These are phyloP conservation scores for Stephania yunnanensis DNA, from an alignment of 164 flowering plant species.

Conservation along the genomic window DNA sequence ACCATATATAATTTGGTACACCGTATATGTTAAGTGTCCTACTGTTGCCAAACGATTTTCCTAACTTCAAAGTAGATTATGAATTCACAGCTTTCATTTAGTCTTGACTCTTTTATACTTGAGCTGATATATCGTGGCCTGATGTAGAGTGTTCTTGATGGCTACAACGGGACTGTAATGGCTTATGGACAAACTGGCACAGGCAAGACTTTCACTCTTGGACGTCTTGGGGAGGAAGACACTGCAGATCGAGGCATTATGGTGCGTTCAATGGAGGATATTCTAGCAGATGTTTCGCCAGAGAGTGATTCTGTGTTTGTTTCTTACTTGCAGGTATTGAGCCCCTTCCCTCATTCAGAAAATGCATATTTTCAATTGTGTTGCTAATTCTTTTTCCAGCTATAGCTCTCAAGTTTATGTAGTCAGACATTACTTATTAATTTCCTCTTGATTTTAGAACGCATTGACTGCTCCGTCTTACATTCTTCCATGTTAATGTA, in stretches of 20 bases:
- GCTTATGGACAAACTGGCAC: conserved; percentile 99
- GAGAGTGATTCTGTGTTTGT: conserved; percentile 78
- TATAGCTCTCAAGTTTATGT: background rate
- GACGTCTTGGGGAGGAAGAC: conserved; percentile 91
- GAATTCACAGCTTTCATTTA: background rate
- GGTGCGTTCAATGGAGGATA: conserved; percentile 97
- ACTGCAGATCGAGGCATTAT: conserved; percentile 90
- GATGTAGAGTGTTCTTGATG: conserved; percentile 88
- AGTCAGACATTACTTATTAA: background rate
- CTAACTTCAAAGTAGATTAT: background rate
- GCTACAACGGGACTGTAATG: conserved; percentile 97
- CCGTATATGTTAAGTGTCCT: too few species aligned
- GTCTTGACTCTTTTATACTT: background rate
- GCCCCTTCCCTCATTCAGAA: background rate
- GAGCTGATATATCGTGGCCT: conserved; percentile 9
- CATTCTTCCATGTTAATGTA: conserved; percentile 1
- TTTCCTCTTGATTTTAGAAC: background rate
- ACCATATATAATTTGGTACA: background rate
- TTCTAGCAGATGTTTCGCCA: conserved; percentile 55
- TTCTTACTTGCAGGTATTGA: conserved; percentile 86
- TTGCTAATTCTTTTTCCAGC: background rate
- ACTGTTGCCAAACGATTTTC: too few species aligned
- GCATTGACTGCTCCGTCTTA: background rate
- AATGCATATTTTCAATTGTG: background rate
- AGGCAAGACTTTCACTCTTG: conserved; percentile 94